Conservation (phyloP, 345 rosid genomes). For the Sapria himalayana region DNA sequence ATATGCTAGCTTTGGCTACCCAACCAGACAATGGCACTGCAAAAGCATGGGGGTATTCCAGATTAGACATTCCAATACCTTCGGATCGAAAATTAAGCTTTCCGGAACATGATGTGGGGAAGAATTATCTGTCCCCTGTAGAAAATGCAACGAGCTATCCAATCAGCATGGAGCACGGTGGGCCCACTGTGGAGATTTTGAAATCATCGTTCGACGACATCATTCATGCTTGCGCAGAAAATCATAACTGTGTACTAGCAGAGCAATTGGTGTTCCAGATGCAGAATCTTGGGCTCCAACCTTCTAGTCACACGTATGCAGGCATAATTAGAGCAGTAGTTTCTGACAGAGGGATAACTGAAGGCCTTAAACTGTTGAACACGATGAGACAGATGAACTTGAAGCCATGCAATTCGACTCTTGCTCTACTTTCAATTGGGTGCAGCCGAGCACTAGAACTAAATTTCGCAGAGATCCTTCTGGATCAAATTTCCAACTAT, state of each 20-base stretch:
- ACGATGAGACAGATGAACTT: slow-evolving; percentile 37
- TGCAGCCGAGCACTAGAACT: slow-evolving; percentile 51
- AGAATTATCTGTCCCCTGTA: slow-evolving; percentile 11
- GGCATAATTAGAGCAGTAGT: slow-evolving; percentile 47
- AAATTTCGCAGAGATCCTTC: slow-evolving; percentile 55
- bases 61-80: slow-evolving; percentile 56
- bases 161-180: slow-evolving; percentile 7
- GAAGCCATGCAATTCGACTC: slow-evolving; percentile 47
- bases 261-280: slow-evolving; percentile 56
- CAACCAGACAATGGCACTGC: slow-evolving; percentile 3
- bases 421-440: slow-evolving; percentile 34
- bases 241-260: slow-evolving; percentile 34
- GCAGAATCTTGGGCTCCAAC: slow-evolving; percentile 55
- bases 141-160: slow-evolving; percentile 11
- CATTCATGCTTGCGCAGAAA: slow-evolving; percentile 39
- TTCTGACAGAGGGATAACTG: slow-evolving; percentile 17
- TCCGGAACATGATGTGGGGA: slow-evolving; percentile 15
- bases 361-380: slow-evolving; percentile 45
- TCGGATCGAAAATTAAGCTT: slow-evolving; percentile 17
- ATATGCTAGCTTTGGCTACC: slow-evolving; percentile 40
- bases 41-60: slow-evolving; percentile 16
- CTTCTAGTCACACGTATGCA: slow-evolving; percentile 41
- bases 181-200: slow-evolving; percentile 17
- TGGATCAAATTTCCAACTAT: slow-evolving; percentile 32
- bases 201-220: slow-evolving; percentile 40